Evolutionary conservation across 805 yeast genomes (phyloP), one percentile per base, ranked within the genome.

Genomic region (Metschnikowia gelsemii): DNA sequence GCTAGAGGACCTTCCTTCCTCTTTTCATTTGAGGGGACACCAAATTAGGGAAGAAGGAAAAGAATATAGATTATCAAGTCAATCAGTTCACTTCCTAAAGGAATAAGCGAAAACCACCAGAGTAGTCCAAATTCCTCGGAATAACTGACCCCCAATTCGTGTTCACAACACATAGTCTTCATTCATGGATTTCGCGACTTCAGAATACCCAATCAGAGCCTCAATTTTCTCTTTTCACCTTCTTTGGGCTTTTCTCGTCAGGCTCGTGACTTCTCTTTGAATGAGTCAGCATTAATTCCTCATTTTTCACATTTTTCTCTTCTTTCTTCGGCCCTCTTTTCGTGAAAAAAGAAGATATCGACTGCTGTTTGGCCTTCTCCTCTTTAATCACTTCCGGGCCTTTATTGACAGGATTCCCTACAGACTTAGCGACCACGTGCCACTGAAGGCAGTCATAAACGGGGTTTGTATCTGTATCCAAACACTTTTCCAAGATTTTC

Each of bases 361-460:
- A 45, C 34, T 24, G 31, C 33, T 52, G 55, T 16, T 38, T 43
- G 30, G 13, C 47, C 50, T 63, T 49, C 58, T 47, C 58, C 57
- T 64, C 58, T 63, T 63, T 35, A 60, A 68, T 45, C 22, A 41
- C 50, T 22, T 47, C 54, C 12, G 40, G 43, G 3, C 72, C 72
- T 30, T 84, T 76, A 37, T 70, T 73, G 2, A 64, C 52, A 0
- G 77, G 71, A 32, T 79, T 82, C 1, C 93, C 93, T 8, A 87
- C 90, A 16, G 73, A 81, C 20, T 62, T 65, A 2, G 73, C 58
- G 2, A 87, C 95, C 37, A 70, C 68, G 55, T 73, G 79, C 57
- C 77, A 72, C 26, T 70, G 72, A 40, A 85, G 56, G n/a, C 56
- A 51, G 8, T 48, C 49, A 35, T 59, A 68, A 0, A 64, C 73